Conservation (phyloP, 257 asterid genomes). For the Nicotiana knightiana region DNA sequence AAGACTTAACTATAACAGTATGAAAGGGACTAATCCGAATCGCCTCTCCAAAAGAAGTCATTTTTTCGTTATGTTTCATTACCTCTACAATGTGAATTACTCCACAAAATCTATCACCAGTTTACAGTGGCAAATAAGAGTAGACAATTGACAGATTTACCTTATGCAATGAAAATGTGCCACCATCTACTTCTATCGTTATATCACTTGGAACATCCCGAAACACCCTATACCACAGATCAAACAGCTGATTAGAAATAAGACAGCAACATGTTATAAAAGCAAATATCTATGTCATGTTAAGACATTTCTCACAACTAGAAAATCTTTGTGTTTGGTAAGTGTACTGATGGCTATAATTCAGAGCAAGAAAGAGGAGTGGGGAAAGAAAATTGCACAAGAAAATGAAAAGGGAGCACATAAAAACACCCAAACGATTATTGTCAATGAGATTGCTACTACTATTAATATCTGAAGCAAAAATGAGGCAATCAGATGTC, state of each 20-base stretch:
- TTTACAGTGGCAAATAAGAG: background rate
- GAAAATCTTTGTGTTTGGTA: background rate
- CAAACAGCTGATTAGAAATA: constrained; percentile 17
- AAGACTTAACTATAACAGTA: background rate
- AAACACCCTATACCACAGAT: constrained; percentile 58
- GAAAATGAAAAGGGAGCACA: background rate
- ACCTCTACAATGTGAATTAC: background rate
- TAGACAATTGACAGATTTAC: constrained; percentile 27
- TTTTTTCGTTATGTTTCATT: background rate
- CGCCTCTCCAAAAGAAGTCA: background rate
- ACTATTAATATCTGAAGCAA: background rate
- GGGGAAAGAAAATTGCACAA: background rate
- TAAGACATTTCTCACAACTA: background rate
- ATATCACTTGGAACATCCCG: constrained; percentile 95
- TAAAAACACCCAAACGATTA: background rate
- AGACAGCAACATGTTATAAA: background rate
- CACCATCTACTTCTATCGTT: constrained; percentile 72
- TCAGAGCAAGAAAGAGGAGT: background rate
- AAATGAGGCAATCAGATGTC: background rate
- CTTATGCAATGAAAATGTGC: constrained; percentile 76
- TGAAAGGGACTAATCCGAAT: background rate
- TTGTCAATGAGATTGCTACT: background rate
- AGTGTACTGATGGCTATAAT: background rate
- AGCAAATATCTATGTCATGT: background rate
- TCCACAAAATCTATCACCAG: background rate